Evolutionary conservation across 768 basidiomycete species (phyloP), one percentile per base, ranked within the genome.

Genomic region (Dioszegia aurantiaca): DNA sequence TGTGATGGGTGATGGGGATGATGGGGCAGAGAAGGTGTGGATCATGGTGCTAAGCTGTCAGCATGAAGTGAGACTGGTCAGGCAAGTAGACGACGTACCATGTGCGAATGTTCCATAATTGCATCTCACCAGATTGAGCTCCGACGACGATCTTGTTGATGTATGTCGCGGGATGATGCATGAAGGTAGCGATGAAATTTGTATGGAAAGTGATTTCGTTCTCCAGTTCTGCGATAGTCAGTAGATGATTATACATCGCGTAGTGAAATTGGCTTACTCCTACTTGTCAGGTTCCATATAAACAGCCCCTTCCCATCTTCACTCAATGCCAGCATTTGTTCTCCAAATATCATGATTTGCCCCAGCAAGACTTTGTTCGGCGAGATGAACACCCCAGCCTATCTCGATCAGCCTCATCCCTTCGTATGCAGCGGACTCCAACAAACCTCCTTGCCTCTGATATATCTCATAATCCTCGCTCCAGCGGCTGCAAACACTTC

Each of bases 111-210:
- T 98, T 99, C 91, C 91, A 98, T n/a, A 99, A 77, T 60, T 95
- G 89, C 68, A 98, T 78, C 41, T 78, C 79, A 3, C 95, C 95
- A 74, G 92, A 82, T 56, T 79, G 82, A 67, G 90, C 89, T 2
- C 86, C 84, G 11, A 98, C 83, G 0, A 98, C 80, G 0, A 98
- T 81, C 79, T 99, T 99, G 80, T 99, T 98, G 49, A 99, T 77
- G 77, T 98, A 98, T 12, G 95, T 98, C 0, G 91, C 87, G 2
- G 95, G 95, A 73, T 99, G 95, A 4, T 95, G 81, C 41, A 95
- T 79, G 26, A 81, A 82, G 4, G 84, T 87, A n/a, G 93, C 93
- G 1, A 86, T 87, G 75, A 98, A 98, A 19, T 83, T 85, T 6
- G 83, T 69, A 47, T 91, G 88, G 68, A 99, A 94, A 41, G 85